These are phyloP conservation scores for Henckelia pumila DNA, from an alignment of 257 asterid genomes.

Conservation along the genomic window DNA sequence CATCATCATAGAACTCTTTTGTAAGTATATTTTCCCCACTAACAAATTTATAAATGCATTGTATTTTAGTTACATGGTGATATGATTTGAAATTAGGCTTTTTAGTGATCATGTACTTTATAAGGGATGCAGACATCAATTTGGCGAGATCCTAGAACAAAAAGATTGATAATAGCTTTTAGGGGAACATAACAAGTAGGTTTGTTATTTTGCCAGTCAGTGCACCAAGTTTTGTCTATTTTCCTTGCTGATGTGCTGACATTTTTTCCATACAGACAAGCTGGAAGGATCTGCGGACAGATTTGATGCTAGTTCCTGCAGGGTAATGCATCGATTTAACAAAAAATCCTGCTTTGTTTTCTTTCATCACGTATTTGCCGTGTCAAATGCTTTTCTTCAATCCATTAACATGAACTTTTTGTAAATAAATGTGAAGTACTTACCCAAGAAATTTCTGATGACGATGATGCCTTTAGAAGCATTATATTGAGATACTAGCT, in stretches of 20 bases:
- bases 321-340: too few species aligned
- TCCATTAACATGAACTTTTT: neutral
- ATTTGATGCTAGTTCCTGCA: constrained; percentile 86
- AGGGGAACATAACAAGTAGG: too few species aligned
- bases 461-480: constrained; percentile 4
- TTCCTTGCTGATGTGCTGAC: too few species aligned
- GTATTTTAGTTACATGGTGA: constrained; percentile 7
- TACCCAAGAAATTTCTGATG: constrained; percentile 1
- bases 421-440: too few species aligned
- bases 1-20: too few species aligned
- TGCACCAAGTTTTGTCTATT: constrained; percentile 5
- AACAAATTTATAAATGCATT: too few species aligned
- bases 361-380: neutral
- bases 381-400: constrained; percentile 11
- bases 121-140: constrained; percentile 69
- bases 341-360: constrained; percentile 27
- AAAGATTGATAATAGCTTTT: constrained; percentile 91
- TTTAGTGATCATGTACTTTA: constrained; percentile 27
- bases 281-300: constrained; percentile 94
- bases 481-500: constrained; percentile 1
- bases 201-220: constrained; percentile 10
- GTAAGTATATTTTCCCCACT: too few species aligned
- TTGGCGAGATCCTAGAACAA: constrained; percentile 78
- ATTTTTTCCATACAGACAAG: constrained; percentile 53
- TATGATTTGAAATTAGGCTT: constrained; percentile 17